Conservation (phyloP, 2,329 filamentous ascomycete genomes). For the Thielaviopsis euricoi region DNA sequence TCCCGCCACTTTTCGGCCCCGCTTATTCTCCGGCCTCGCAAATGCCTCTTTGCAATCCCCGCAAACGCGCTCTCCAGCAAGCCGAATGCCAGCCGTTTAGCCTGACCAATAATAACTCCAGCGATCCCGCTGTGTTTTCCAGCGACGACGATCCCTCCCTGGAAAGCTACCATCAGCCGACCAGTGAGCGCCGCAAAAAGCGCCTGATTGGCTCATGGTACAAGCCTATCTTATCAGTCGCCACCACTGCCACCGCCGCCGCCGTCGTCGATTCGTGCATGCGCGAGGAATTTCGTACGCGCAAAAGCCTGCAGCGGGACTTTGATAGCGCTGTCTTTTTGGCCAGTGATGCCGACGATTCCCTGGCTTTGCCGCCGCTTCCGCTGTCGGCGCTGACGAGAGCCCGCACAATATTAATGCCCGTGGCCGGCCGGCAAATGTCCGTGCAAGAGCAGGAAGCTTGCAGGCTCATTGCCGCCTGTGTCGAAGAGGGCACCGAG, state of each 20-base stretch:
- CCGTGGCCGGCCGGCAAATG: conserved; percentile 13
- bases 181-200: conserved; percentile 39
- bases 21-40: conserved; percentile 10
- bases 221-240: conserved; percentile 25
- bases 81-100: conserved; percentile 18
- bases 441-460: conserved; percentile 28
- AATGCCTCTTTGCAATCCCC: conserved; percentile 20
- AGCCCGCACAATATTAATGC: neutral
- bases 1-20: conserved; percentile 24
- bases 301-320: conserved; percentile 39
- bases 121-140: conserved; percentile 55
- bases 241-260: too few species aligned
- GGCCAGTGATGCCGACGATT: conserved; percentile 29
- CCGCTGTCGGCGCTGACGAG: neutral
- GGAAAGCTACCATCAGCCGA: conserved; percentile 41
- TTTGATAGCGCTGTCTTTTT: conserved; percentile 56
- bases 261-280: conserved; percentile 32
- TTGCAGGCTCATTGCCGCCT: conserved; percentile 30
- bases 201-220: conserved; percentile 54
- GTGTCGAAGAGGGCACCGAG: conserved; percentile 42
- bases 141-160: conserved; percentile 53
- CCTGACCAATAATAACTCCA: conserved; percentile 46
- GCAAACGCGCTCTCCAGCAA: conserved; percentile 22
- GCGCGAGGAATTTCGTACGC: conserved; percentile 26
- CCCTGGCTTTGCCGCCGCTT: conserved; percentile 1